Evolutionary conservation across 495 filamentous ascomycete species (phyloP).

Genomic region (Penicillium ochrochloron): DNA sequence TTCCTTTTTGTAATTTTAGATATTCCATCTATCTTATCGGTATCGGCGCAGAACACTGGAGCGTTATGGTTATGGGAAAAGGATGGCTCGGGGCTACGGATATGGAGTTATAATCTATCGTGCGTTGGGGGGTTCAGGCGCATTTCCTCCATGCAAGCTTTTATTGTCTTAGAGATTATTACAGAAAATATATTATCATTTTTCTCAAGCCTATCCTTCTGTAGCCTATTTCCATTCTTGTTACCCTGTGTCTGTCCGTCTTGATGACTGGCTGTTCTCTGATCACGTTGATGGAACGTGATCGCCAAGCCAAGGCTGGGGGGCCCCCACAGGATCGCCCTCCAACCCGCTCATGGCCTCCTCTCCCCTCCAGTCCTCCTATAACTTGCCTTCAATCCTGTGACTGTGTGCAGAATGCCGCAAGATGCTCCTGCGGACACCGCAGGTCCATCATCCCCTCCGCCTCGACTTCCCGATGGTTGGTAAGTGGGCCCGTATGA

Average conservation of each 20-base stretch:
- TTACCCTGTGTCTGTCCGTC: not conserved
- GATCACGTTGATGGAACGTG: constrained; percentile 19
- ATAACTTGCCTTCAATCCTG: not conserved
- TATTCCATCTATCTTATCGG: too few relatives aligned
- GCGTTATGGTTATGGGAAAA: not conserved
- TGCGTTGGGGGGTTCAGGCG: not conserved
- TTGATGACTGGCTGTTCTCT: not conserved
- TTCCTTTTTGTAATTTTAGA: not conserved
- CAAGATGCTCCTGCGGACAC: constrained; percentile 59
- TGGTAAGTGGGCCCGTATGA: constrained; percentile 53
- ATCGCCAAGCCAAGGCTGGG: constrained; percentile 29
- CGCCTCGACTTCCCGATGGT: constrained; percentile 70
- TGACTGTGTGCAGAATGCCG: constrained; percentile 27
- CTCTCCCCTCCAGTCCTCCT: constrained; percentile 3
- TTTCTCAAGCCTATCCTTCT: not conserved
- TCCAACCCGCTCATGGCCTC: constrained; percentile 13
- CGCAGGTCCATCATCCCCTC: constrained; percentile 71
- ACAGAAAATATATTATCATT: not conserved
- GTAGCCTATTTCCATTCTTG: not conserved
- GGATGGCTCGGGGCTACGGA: not conserved
- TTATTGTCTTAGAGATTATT: not conserved
- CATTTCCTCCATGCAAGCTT: not conserved
- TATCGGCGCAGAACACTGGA: not conserved
- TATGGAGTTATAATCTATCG: not conserved
- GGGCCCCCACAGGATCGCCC: constrained; percentile 34